Conservation (phyloP, 345 rosid genomes). For the Aquilaria yunnanensis region DNA sequence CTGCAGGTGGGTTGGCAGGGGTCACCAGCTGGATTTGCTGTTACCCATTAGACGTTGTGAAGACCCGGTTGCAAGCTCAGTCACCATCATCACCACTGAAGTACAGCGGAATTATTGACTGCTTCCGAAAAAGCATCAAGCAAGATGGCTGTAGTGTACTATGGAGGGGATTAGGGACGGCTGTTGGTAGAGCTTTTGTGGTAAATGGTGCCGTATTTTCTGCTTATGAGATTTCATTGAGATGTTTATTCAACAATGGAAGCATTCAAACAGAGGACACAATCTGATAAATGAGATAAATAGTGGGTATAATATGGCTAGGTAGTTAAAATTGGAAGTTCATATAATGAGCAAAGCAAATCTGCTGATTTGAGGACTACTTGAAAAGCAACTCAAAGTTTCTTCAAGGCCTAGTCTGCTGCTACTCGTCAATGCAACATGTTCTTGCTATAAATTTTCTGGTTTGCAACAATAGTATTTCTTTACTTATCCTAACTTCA, state of each 20-base stretch:
- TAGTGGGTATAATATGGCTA: too few species aligned
- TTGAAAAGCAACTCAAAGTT: too few species aligned
- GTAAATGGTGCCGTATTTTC: slow-evolving; percentile 87
- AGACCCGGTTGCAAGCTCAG: slow-evolving; percentile 76
- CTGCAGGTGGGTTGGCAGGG: slow-evolving; percentile 85
- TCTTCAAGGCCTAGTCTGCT: too few species aligned
- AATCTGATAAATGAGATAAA: slow-evolving; percentile 10
- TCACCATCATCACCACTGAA: slow-evolving; percentile 26
- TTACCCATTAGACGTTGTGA: slow-evolving; percentile 83
- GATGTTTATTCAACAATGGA: slow-evolving; percentile 61
- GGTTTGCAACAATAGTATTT: too few species aligned
- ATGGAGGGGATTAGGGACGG: slow-evolving; percentile 95
- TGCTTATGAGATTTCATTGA: slow-evolving; percentile 78
- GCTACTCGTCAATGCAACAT: too few species aligned
- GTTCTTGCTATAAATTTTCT: too few species aligned
- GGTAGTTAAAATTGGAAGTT: too few species aligned
- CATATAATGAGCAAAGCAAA: too few species aligned
- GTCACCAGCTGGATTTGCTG: slow-evolving; percentile 90
- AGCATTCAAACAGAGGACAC: slow-evolving; percentile 35
- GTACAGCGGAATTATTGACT: slow-evolving; percentile 64
- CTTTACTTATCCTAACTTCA: too few species aligned
- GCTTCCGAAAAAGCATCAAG: slow-evolving; percentile 50
- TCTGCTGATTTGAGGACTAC: too few species aligned
- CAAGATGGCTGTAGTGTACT: slow-evolving; percentile 68
- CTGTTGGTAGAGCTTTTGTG: slow-evolving; percentile 92